Evolutionary conservation across 441 rosid species (phyloP).

Genomic region (Euphorbia schlechtendalii): DNA sequence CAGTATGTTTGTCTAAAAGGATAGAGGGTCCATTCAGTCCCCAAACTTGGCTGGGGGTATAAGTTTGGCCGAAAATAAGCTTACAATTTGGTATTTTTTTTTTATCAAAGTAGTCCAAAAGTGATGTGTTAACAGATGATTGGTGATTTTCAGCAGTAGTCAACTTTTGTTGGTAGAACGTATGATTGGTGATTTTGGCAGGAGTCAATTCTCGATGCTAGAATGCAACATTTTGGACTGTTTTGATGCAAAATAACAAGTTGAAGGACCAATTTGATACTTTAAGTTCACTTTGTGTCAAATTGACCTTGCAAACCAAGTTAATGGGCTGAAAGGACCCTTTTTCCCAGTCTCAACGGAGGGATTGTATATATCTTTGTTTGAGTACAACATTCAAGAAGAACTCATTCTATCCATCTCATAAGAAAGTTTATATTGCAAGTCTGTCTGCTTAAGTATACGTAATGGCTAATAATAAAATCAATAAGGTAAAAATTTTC

Average conservation of each 20-base stretch:
- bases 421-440: no score
- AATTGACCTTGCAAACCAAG: neutral
- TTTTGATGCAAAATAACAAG: neutral
- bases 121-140: no score
- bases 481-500: no score
- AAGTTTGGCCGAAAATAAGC: neutral
- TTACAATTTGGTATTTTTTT: neutral
- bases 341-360: neutral
- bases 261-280: neutral
- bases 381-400: neutral
- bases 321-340: neutral
- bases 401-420: no score
- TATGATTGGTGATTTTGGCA: neutral
- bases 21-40: neutral
- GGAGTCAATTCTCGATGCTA: neutral
- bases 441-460: no score
- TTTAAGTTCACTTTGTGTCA: neutral
- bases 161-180: no score
- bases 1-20: neutral
- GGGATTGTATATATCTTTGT: neutral
- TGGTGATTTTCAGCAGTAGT: no score
- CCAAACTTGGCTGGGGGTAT: no score
- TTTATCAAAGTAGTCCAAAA: neutral
- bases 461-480: no score
- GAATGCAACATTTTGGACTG: neutral